A percentile compares a stretch with the other conserved stretches of the same genome.
Conservation (phyloP, 106 monocot genomes). For the Dendrobium chrysotoxum region DNA sequence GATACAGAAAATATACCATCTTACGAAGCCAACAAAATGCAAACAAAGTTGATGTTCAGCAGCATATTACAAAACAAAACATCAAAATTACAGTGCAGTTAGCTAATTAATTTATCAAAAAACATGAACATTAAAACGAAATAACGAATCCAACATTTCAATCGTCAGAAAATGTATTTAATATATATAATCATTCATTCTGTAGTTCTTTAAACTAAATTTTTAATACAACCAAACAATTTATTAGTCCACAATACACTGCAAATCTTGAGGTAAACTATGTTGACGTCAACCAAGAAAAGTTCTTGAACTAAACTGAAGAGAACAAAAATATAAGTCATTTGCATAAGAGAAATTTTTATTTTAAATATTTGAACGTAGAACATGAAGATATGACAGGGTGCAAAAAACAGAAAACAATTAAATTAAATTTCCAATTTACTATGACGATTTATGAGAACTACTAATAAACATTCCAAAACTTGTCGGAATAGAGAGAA, state of each 20-base stretch:
- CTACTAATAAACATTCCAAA: background rate
- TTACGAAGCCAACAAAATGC: no score
- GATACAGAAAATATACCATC: no score
- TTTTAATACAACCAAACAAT: background rate
- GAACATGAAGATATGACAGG: no score
- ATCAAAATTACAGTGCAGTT: no score
- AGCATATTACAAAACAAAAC: no score
- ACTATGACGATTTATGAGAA: no score
- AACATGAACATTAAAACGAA: no score
- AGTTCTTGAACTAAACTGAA: background rate
- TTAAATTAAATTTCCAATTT: background rate
- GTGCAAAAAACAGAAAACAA: background rate
- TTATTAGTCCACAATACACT: background rate
- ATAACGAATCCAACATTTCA: no score
- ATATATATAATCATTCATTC: background rate
- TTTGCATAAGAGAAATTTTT: background rate
- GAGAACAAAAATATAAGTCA: background rate
- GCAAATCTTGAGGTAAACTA: background rate
- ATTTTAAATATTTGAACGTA: background rate
- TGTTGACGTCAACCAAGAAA: background rate
- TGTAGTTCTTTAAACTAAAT: background rate
- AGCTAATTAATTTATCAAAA: no score
- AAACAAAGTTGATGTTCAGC: no score
- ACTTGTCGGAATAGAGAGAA: background rate
- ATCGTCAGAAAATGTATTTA: no score